Evolutionary conservation across 805 yeast genomes (phyloP), one percentile per base, ranked within the genome.

Genomic region (Ogataea philodendri): DNA sequence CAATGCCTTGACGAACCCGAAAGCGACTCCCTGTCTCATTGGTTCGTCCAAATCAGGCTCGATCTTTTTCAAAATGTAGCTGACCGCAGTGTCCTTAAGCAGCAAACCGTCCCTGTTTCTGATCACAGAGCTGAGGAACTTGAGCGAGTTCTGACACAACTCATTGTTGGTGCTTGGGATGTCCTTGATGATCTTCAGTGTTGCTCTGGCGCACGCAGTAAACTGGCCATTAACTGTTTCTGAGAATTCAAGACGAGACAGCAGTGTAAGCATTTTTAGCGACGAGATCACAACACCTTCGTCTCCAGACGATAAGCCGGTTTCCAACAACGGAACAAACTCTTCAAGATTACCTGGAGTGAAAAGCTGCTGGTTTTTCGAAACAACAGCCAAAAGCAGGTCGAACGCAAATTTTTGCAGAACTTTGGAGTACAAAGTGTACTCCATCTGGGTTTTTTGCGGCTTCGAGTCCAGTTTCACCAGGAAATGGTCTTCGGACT

Each of bases 31-130:
- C 57, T 90, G 97, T 45, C 81, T 76, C 47, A 76, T 81, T 8
- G 96, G 96, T 49, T 90, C 96, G 51, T 84, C 88, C 42, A 93
- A 65, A 61, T 93, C 97, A 2, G 96, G 94, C 54, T 75, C 76
- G 27, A 93, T 65, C 46, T 84, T 71, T 8, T 75, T 74, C 43
- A 93, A 62, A 15, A 90, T 65, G 54, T 82, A 86, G 37, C 84
- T 80, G 22, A 88, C 56, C 0, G 95, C 86, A 3, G 76, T 65
- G 20, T 80, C 82, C 48, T 83, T 84, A 47, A 88, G 57, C 31
- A 74, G 66, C 27, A 86, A 65, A 34, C 80, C 80, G 4, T 74
- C 72, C 50, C 77, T 80, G 48, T 81, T 80, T 48, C 90, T 76
- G 28, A 90, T 67, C 13, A 86, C 70, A 1, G 83, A 66, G 6